Evolutionary conservation across 768 basidiomycete genomes (phyloP).

Genomic region (Leccinellum albellum): DNA sequence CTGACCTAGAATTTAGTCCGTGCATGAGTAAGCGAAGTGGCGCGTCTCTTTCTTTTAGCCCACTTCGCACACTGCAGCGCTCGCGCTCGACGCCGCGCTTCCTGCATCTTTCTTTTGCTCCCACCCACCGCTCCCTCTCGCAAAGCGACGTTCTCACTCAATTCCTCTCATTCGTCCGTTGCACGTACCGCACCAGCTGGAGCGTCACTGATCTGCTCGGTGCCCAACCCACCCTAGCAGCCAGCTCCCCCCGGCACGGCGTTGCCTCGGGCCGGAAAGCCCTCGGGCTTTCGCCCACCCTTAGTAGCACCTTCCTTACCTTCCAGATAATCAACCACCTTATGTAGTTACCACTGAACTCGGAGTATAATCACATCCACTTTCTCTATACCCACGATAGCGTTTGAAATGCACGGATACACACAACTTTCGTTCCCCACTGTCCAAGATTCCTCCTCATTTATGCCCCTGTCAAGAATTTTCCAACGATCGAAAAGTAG

Average conservation of each 20-base stretch:
- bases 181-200: neutral
- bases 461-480: slow-evolving; percentile 9
- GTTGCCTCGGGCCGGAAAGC: too few relatives aligned
- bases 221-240: neutral
- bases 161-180: neutral
- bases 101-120: neutral
- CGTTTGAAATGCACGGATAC: too few relatives aligned
- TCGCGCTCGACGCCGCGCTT: neutral
- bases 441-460: too few relatives aligned
- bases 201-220: neutral
- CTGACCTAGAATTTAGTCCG: neutral
- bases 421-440: too few relatives aligned
- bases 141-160: neutral
- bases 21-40: neutral
- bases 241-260: too few relatives aligned
- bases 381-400: too few relatives aligned
- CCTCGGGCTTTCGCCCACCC: too few relatives aligned
- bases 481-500: slow-evolving; percentile 16
- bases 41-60: neutral
- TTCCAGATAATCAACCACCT: too few relatives aligned
- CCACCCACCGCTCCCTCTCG: neutral
- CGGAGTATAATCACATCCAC: too few relatives aligned
- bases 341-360: too few relatives aligned
- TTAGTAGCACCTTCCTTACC: too few relatives aligned
- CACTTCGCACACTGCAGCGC: neutral